Evolutionary conservation across 2,329 filamentous ascomycete species (phyloP), one percentile per base, ranked within the genome.

Genomic region (Neonectria neomacrospora): DNA sequence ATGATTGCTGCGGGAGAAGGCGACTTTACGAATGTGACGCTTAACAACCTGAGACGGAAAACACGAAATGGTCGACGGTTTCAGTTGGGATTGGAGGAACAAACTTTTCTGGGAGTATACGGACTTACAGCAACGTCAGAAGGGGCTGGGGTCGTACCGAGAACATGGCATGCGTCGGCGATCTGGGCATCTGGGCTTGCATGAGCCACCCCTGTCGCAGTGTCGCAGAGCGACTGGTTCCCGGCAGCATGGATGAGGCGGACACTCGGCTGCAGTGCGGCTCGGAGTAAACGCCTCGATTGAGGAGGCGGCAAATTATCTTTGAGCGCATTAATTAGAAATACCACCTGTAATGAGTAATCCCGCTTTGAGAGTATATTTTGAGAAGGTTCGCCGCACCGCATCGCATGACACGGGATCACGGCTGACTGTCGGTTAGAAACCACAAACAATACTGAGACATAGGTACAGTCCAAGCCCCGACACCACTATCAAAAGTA

Each of bases 171-270:
- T 63, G 42, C 37, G 42, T 58, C 50, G 48, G 39, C 48, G 45
- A 61, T 61, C 45, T 30, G 48, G 34, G 51, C 42, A 50, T 57
- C 53, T 37, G 51, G 60, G 54, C 61, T 54, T 66, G 60, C 63
- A 66, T 63, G 41, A 55, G 59, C 55, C 47, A 66, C 52, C 56
- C 63, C 58, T 63, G 59, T 26, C 50, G 48, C 57, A 56, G 41
- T 37, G 41, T 57, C 42, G 48, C 44, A 39, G 39, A 28, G 48
- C 39, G 41, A 61, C 34, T 61, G 47, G 57, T 47, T 48, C 50
- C 53, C 47, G 32, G 54, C n/a, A 53, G 39, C 47, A 22, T 34
- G 58, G 61, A 54, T 30, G 54, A 56, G 37, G 44, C 58, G 58
- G 47, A 30, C 18, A 30, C 39, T 41, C 42, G 47, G 41, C 41